Conservation (phyloP, 805 yeast genomes). For the Metschnikowia continentalis region DNA sequence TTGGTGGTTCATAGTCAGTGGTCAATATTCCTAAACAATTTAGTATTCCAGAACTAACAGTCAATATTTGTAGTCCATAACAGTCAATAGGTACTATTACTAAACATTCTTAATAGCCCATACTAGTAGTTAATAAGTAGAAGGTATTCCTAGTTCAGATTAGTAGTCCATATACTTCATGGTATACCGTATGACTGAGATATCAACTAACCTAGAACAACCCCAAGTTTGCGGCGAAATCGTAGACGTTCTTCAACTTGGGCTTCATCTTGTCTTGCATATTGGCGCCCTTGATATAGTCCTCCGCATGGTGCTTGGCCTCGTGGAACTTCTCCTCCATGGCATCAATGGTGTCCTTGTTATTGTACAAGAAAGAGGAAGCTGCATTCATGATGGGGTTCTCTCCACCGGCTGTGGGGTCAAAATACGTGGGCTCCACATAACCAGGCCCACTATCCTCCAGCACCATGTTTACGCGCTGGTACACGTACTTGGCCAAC, state of each 20-base stretch:
- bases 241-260: not conserved
- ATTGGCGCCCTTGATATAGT: not conserved
- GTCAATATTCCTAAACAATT: too few species aligned
- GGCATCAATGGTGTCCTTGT: not conserved
- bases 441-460: too few species aligned
- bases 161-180: too few species aligned
- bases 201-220: not conserved
- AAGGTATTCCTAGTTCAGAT: too few species aligned
- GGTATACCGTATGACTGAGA: too few species aligned
- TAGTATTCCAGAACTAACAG: too few species aligned
- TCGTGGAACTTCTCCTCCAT: not conserved
- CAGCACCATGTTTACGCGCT: too few species aligned
- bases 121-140: too few species aligned
- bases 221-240: not conserved
- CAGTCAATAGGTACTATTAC: too few species aligned
- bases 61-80: too few species aligned
- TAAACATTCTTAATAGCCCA: too few species aligned
- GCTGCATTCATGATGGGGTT: not conserved
- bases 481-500: not conserved
- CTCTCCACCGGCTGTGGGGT: not conserved
- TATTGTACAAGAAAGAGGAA: not conserved
- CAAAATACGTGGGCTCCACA: not conserved
- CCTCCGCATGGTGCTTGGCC: not conserved
- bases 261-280: conserved; percentile 1
- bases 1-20: too few species aligned